Percentiles rank a stretch among this genome's conserved stretches.
Conservation (phyloP, 2,329 filamentous ascomycete species). For the Tolypocladium guangdongense region DNA sequence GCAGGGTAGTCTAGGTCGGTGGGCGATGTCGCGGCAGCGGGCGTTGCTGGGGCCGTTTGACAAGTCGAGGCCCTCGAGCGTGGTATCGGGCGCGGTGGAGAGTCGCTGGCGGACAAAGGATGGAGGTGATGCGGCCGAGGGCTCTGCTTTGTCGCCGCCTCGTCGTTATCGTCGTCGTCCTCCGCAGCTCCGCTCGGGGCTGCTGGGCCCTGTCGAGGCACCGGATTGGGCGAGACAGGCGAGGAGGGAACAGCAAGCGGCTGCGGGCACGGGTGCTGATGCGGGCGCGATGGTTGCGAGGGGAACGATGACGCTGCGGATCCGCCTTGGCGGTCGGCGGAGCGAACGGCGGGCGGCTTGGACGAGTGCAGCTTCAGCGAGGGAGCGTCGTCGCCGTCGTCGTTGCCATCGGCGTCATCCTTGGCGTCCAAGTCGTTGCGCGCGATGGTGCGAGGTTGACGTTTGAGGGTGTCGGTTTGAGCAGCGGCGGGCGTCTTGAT, state of each 20-base stretch:
- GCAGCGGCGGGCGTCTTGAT: not conserved
- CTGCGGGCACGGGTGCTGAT: not conserved
- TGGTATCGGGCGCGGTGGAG: not conserved
- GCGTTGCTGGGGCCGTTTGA: not conserved
- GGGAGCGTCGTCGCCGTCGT: not conserved
- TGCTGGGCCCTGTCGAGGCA: constrained; percentile 6
- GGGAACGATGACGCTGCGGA: constrained; percentile 11
- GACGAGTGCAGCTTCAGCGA: not conserved
- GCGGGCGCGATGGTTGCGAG: constrained; percentile 4
- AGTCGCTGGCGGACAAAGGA: not conserved
- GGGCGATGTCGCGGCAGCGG: constrained; percentile 2
- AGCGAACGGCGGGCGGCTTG: constrained; percentile 34
- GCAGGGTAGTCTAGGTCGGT: not conserved
- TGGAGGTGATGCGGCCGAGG: not conserved
- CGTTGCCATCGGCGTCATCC: constrained; percentile 9
- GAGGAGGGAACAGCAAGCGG: constrained; percentile 5
- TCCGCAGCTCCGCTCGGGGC: not conserved
- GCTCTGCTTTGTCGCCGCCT: not conserved
- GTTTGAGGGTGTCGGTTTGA: not conserved
- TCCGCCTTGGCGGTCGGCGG: constrained; percentile 32
- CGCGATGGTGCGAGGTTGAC: not conserved
- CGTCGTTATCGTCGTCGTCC: not conserved
- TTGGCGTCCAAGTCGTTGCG: not conserved
- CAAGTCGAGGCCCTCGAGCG: not conserved
- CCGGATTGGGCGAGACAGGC: constrained; percentile 16